Evolutionary conservation across 768 basidiomycete species (phyloP).

Genomic region (Termitomyces bulborhizus): DNA sequence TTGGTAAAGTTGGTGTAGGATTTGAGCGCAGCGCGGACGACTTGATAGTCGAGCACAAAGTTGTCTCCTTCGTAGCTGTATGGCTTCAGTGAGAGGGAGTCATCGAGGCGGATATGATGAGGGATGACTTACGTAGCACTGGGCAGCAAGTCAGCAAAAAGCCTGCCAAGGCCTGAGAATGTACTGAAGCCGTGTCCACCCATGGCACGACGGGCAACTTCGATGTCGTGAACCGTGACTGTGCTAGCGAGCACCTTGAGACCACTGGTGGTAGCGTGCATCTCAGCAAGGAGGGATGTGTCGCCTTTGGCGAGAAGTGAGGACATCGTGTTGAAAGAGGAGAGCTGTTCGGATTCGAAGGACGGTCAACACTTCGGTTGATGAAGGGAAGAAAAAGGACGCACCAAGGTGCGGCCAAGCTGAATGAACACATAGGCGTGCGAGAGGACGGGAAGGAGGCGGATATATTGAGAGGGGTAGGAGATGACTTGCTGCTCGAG

Average conservation of each 20-base stretch:
- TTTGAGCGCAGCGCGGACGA: slow-evolving; percentile 66
- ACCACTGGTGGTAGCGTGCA: slow-evolving; percentile 66
- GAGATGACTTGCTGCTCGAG: slow-evolving; percentile 62
- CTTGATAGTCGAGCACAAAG: slow-evolving; percentile 69
- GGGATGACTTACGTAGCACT: slow-evolving; percentile 46
- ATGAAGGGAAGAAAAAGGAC: slow-evolving; percentile 10
- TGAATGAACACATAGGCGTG: slow-evolving; percentile 65
- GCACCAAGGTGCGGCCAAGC: slow-evolving; percentile 54
- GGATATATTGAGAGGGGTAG: slow-evolving; percentile 70
- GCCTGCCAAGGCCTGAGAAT: slow-evolving; percentile 56
- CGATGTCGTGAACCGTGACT: slow-evolving; percentile 49
- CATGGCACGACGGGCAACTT: slow-evolving; percentile 62
- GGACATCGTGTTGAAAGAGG: slow-evolving; percentile 44
- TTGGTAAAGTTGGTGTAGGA: slow-evolving; percentile 35
- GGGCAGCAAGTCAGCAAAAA: slow-evolving; percentile 63
- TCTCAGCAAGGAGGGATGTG: slow-evolving; percentile 58
- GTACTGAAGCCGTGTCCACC: slow-evolving; percentile 76
- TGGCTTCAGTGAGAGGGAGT: background rate
- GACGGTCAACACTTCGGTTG: background rate
- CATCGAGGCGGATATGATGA: background rate
- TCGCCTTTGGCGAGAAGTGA: slow-evolving; percentile 48
- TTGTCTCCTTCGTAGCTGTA: slow-evolving; percentile 74
- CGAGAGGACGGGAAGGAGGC: slow-evolving; percentile 65
- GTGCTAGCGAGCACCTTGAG: slow-evolving; percentile 58
- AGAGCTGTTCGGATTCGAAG: slow-evolving; percentile 26